Percentiles rank a stretch among this genome's conserved stretches.
These are phyloP conservation scores for Ailanthus altissimus DNA, from an alignment of 345 rosid species.

Conservation along the genomic window DNA sequence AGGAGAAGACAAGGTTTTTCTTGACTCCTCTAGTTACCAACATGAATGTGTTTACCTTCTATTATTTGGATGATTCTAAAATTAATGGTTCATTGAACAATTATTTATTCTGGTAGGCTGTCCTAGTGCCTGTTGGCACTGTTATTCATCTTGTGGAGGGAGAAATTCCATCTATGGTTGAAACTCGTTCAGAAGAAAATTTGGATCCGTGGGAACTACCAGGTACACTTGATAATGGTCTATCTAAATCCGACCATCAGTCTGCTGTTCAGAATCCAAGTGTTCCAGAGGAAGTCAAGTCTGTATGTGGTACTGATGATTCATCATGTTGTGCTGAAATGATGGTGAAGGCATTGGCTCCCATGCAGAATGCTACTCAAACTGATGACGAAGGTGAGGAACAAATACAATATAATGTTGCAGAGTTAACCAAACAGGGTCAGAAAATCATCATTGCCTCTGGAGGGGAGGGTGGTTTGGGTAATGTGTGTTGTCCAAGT, in stretches of 20 bases:
- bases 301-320: constrained; percentile 2
- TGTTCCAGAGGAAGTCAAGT: constrained; percentile 29
- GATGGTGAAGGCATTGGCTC: constrained; percentile 19
- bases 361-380: constrained; percentile 23
- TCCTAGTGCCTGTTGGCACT: constrained; percentile 86
- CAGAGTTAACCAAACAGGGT: constrained; percentile 70
- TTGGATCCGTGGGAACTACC: constrained; percentile 97
- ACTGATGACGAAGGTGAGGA: constrained; percentile 36
- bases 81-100: constrained; percentile 3
- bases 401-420: constrained; percentile 56
- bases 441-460: constrained; percentile 66
- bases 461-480: constrained; percentile 91
- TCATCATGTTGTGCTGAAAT: constrained; percentile 17
- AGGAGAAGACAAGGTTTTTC: constrained; percentile 81
- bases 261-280: constrained; percentile 17
- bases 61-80: constrained; percentile 13
- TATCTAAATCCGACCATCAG: constrained; percentile 31
- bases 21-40: not conserved
- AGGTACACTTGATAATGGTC: constrained; percentile 53
- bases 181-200: constrained; percentile 38
- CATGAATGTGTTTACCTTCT: constrained; percentile 11
- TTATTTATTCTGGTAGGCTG: constrained; percentile 43
- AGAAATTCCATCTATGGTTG: constrained; percentile 55
- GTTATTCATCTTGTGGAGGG: constrained; percentile 85
- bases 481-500: constrained; percentile 52